A percentile compares a stretch with the other conserved stretches of the same genome.
These are phyloP conservation scores for Scolecobasidium constrictum DNA, from an alignment of 2,329 filamentous ascomycete genomes.

Conservation along the genomic window DNA sequence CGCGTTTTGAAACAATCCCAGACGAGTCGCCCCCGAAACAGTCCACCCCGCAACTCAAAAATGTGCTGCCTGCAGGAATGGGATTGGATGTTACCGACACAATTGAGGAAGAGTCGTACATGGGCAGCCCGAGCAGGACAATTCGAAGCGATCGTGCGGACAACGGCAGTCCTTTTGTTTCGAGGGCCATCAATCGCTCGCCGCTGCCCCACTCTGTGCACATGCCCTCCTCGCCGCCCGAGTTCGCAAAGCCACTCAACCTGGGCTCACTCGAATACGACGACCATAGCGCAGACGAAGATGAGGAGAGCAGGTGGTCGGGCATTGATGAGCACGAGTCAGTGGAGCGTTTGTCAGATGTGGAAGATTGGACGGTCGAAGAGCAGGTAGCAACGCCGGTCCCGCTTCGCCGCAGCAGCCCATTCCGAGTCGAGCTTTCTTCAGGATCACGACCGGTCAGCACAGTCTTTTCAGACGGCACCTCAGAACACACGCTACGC, in stretches of 20 bases:
- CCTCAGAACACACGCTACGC: neutral
- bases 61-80: slow-evolving; percentile 36
- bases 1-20: slow-evolving; percentile 66
- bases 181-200: slow-evolving; percentile 20
- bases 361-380: slow-evolving; percentile 21
- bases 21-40: slow-evolving; percentile 58
- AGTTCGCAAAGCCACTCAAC: slow-evolving; percentile 29
- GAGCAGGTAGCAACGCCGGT: slow-evolving; percentile 19
- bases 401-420: slow-evolving; percentile 22
- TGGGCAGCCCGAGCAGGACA: slow-evolving; percentile 30
- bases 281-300: slow-evolving; percentile 25
- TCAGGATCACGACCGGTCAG: slow-evolving; percentile 21
- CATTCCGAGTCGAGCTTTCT: slow-evolving; percentile 16
- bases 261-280: slow-evolving; percentile 30
- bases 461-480: slow-evolving; percentile 8
- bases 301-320: slow-evolving; percentile 22
- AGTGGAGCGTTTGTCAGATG: slow-evolving; percentile 11
- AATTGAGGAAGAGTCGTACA: slow-evolving; percentile 33
- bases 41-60: slow-evolving; percentile 30
- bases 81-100: slow-evolving; percentile 33
- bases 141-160: slow-evolving; percentile 25
- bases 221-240: slow-evolving; percentile 34
- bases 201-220: slow-evolving; percentile 24
- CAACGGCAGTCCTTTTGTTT: slow-evolving; percentile 24
- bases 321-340: slow-evolving; percentile 28